Evolutionary conservation across 768 basidiomycete genomes (phyloP).

Genomic region (Phanerochaete carnosa): DNA sequence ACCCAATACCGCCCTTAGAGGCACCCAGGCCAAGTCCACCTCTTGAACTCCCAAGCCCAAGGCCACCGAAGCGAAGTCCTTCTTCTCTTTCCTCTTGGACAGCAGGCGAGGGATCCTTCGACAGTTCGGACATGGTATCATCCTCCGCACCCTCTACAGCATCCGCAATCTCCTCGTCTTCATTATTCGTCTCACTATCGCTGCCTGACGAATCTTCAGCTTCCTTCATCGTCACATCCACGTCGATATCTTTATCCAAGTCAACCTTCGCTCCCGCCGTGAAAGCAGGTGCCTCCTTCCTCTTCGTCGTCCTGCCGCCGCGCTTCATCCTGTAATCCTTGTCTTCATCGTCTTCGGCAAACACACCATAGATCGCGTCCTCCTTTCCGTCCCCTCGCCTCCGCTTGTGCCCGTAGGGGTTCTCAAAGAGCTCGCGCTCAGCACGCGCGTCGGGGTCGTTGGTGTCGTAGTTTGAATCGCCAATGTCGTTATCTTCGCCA

Average conservation of each 20-base stretch:
- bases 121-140: slow-evolving; percentile 41
- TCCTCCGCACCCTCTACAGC: slow-evolving; percentile 30
- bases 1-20: slow-evolving; percentile 28
- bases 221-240: slow-evolving; percentile 32
- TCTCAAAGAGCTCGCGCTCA: slow-evolving; percentile 72
- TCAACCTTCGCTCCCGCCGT: slow-evolving; percentile 51
- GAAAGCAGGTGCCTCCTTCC: slow-evolving; percentile 78
- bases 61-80: slow-evolving; percentile 42
- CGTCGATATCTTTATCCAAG: slow-evolving; percentile 41
- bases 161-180: slow-evolving; percentile 34
- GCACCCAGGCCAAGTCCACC: slow-evolving; percentile 33
- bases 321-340: slow-evolving; percentile 25
- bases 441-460: slow-evolving; percentile 61
- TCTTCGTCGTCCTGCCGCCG: slow-evolving; percentile 47
- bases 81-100: slow-evolving; percentile 46
- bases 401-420: slow-evolving; percentile 73
- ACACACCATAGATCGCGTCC: slow-evolving; percentile 73
- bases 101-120: slow-evolving; percentile 55
- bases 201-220: slow-evolving; percentile 37
- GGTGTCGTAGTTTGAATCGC: slow-evolving; percentile 41
- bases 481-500: slow-evolving; percentile 37
- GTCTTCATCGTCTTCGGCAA: slow-evolving; percentile 65
- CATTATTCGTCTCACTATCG: slow-evolving; percentile 21
- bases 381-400: slow-evolving; percentile 65
- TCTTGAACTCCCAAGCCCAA: slow-evolving; percentile 36